Evolutionary conservation across 139 green algal species (phyloP), one percentile per base, ranked within the genome.

Genomic region (Trebouxia sp.): DNA sequence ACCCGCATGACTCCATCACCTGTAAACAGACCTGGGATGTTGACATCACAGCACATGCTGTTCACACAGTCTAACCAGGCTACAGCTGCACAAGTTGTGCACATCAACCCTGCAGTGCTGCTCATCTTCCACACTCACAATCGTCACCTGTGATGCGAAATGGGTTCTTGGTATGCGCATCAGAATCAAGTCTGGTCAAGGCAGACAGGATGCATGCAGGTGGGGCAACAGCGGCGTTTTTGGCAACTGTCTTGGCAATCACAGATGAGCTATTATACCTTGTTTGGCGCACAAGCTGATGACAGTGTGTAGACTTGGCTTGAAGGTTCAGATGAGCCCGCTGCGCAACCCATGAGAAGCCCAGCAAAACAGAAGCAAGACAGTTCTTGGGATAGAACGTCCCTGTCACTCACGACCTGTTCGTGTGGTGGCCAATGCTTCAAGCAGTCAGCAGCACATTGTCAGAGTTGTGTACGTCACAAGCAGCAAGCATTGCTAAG

Each of bases 121-220:
- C 69, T 15, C 30, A 95, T 83, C 22, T 75, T 65, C 92, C 92
- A 96, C 48, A 94, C 85, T 3, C 89, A 87, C 65, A 96, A 9
- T 90, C 91, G 38, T 94, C 91, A 5, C 74, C 74, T 79, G 74
- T 39, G 58, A 12, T 24, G 22, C 6, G 5, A 38, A 26, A 17
- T 37, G 20, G 26, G 48, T 12, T 58, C 20, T 22, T 28, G 2
- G 32, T 50, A 32, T 85, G 20, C 26, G 20, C 50, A 58, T 2
- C 20, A 24, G 26, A n/a, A 24, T n/a, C 26, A 22, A 14, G 26
- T 1, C 58, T 3, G 58, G n/a, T 24, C 58, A 70, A 14, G 14
- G 6, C 5, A n/a, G 12, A 24, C 28, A 37, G 5, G 58, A 70
- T 41, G 58, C 20, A 41, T 24, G 12, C 58, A 24, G 20, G 58